phyloP scores from a whole-genome alignment of 2,329 filamentous ascomycete species.

The Calonectria pseudoturangicola region DNA sequence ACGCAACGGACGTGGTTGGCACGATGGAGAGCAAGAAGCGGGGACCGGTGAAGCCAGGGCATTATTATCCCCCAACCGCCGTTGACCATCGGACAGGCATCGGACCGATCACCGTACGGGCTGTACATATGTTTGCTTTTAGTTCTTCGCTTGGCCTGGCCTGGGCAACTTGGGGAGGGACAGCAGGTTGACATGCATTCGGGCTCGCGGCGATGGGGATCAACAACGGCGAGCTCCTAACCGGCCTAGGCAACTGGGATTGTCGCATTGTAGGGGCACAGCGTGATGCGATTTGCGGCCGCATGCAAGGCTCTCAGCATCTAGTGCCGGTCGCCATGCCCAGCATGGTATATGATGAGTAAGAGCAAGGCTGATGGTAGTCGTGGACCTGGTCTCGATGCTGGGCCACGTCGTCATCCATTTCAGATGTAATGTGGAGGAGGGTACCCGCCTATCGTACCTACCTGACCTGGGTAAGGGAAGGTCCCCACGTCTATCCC shows the following conservation, averaged over 20 bases:
- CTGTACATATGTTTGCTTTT: constrained; percentile 37
- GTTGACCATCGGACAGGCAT: constrained; percentile 41
- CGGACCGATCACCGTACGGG: constrained; percentile 48
- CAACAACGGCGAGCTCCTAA: constrained; percentile 13
- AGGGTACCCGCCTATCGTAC: constrained; percentile 24
- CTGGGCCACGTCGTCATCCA: constrained; percentile 22
- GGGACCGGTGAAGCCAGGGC: constrained; percentile 53
- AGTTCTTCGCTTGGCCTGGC: constrained; percentile 12
- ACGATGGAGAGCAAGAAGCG: constrained; percentile 49
- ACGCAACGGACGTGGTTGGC: constrained; percentile 54
- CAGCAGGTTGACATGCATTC: constrained; percentile 18
- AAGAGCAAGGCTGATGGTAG: constrained; percentile 18
- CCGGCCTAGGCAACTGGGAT: constrained; percentile 20
- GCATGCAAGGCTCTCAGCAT: not conserved
- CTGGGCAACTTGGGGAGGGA: constrained; percentile 16
- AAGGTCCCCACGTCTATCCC: constrained; percentile 22
- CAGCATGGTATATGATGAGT: not conserved
- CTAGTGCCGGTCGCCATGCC: not conserved
- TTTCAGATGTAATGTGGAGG: constrained; percentile 23
- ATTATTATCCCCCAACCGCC: constrained; percentile 46
- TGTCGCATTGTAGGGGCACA: constrained; percentile 9
- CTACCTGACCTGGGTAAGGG: constrained; percentile 28
- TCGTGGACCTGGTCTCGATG: not conserved
- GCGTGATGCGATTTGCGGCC: constrained; percentile 7
- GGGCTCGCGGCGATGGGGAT: not conserved